Evolutionary conservation across 2,329 filamentous ascomycete species (phyloP).

Genomic region (Pyrenochaeta sp.): DNA sequence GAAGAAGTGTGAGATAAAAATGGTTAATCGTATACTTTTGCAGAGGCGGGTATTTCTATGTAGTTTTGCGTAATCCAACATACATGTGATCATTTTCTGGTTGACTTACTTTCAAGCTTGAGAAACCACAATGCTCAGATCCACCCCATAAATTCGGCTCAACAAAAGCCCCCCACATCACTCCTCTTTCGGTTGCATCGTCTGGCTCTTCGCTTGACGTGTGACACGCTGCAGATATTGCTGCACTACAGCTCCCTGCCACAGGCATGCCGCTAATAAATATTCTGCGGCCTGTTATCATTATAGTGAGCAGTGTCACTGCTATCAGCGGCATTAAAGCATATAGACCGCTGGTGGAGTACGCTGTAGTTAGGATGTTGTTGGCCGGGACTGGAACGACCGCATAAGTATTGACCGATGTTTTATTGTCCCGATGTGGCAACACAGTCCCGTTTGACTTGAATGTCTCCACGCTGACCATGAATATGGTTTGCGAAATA

Average conservation of each 20-base stretch:
- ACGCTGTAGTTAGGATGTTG: neutral
- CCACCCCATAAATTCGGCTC: no score
- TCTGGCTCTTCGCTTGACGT: no score
- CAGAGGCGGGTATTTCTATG: no score
- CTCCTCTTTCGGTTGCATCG: no score
- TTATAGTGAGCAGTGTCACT: neutral
- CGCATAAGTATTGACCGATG: neutral
- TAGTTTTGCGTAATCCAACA: no score
- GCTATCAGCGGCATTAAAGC: neutral
- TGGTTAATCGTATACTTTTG: no score
- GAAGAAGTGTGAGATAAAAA: no score
- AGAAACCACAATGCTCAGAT: no score
- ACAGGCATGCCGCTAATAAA: neutral
- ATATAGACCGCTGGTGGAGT: neutral
- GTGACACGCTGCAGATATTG: conserved; percentile 1
- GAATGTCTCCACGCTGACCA: neutral
- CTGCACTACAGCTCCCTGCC: neutral
- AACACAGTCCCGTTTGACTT: neutral
- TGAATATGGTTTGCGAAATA: neutral
- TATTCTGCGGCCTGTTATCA: neutral
- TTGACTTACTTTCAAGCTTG: no score
- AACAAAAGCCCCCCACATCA: no score
- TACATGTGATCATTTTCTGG: no score
- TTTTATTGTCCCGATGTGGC: neutral
- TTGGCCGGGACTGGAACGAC: neutral